These are phyloP conservation scores for Ploettnerulaceae sp. DNA, from an alignment of 2,329 filamentous ascomycete species.

Conservation along the genomic window DNA sequence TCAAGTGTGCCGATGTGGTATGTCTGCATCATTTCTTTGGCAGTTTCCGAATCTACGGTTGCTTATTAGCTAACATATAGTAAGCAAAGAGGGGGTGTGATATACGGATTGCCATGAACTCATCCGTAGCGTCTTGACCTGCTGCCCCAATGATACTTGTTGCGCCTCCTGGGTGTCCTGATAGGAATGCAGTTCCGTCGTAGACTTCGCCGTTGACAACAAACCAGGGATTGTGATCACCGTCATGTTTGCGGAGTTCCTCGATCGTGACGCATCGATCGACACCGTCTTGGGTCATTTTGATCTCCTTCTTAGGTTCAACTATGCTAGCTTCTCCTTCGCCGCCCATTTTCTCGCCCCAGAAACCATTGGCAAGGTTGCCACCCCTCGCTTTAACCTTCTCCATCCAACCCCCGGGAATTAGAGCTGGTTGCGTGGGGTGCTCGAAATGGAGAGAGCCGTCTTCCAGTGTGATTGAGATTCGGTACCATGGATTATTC, in stretches of 20 bases:
- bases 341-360: constrained; percentile 68
- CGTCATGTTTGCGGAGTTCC: constrained; percentile 65
- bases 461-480: constrained; percentile 67
- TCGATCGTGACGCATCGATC: constrained; percentile 61
- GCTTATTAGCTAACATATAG: constrained; percentile 27
- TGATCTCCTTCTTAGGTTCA: constrained; percentile 59
- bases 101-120: constrained; percentile 89
- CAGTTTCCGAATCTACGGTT: constrained; percentile 76
- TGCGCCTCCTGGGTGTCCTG: constrained; percentile 80
- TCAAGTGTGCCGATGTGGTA: constrained; percentile 82
- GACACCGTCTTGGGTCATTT: constrained; percentile 68
- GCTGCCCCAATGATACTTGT: constrained; percentile 78
- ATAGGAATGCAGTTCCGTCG: constrained; percentile 74
- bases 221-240: constrained; percentile 72
- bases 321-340: constrained; percentile 43
- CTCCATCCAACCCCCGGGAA: constrained; percentile 89
- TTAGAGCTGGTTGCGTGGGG: constrained; percentile 74
- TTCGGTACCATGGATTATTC: constrained; percentile 92
- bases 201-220: constrained; percentile 86
- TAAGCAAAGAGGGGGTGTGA: constrained; percentile 20
- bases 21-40: constrained; percentile 80
- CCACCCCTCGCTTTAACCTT: constrained; percentile 78
- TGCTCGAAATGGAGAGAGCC: constrained; percentile 73
- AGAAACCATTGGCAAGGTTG: constrained; percentile 73
- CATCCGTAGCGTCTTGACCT: constrained; percentile 77